Conservation (phyloP, 2,329 filamentous ascomycete genomes). For the Microsporum ferrugineum region DNA sequence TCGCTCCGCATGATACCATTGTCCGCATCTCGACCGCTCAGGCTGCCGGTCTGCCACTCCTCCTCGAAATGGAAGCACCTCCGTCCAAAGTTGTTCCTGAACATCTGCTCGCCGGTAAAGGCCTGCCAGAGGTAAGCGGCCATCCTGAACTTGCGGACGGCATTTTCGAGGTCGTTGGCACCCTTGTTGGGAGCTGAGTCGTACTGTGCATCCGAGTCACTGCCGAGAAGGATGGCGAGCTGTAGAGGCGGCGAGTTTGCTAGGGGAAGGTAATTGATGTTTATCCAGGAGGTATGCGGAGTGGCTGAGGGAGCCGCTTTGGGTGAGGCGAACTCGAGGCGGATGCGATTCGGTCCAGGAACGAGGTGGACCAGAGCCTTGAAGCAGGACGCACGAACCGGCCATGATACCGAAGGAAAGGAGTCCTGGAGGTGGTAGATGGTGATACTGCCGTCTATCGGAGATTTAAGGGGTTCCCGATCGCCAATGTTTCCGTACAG, state of each 20-base stretch:
- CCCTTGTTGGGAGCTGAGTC: constrained; percentile 72
- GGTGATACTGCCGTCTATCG: constrained; percentile 66
- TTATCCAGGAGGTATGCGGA: constrained; percentile 67
- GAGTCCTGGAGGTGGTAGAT: constrained; percentile 72
- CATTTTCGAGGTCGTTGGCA: constrained; percentile 69
- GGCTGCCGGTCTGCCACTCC: constrained; percentile 77
- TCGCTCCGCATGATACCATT: constrained; percentile 72
- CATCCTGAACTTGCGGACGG: constrained; percentile 85
- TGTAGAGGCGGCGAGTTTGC: constrained; percentile 73
- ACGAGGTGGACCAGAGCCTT: constrained; percentile 84
- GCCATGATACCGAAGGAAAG: constrained; percentile 76
- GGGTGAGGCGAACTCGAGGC: constrained; percentile 76
- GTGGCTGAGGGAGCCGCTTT: constrained; percentile 55
- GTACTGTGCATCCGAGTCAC: constrained; percentile 76
- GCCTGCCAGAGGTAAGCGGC: constrained; percentile 94
- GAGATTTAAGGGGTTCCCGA: constrained; percentile 46
- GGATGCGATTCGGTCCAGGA: constrained; percentile 77
- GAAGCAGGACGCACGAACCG: constrained; percentile 79
- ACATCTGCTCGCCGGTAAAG: constrained; percentile 95
- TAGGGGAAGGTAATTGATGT: constrained; percentile 74
- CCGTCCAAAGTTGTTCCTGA: constrained; percentile 71
- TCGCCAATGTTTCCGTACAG: constrained; percentile 69
- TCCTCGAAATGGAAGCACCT: constrained; percentile 86
- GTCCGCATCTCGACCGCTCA: constrained; percentile 62
- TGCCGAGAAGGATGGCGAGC: constrained; percentile 74